Evolutionary conservation across 805 yeast species (phyloP), one percentile per base, ranked within the genome.

Genomic region (Candida patagonica): DNA sequence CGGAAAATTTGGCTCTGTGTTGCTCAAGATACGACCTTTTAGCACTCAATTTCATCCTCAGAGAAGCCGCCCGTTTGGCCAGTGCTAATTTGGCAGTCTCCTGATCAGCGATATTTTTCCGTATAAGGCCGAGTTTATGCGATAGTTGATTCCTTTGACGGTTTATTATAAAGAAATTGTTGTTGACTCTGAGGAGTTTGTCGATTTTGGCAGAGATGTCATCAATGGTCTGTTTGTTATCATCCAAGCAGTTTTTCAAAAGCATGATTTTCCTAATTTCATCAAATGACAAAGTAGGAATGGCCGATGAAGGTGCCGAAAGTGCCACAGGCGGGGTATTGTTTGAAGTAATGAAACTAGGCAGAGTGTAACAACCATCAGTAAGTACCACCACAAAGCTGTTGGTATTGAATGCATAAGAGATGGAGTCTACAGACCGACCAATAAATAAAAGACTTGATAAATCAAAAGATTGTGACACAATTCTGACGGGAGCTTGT

Each of bases 211-310:
- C 24, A 9, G 35, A 17, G 19, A 56, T 42, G 9, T 32, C 27
- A 5, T 17, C 23, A 1, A 48, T 47, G 2, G 60, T 49, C 26
- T 25, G 37, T 32, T 46, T 48, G 33, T 57, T 49, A 39, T 60
- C 63, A 17, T 44, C 48, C 1, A 54, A 44, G 23, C 59, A 53
- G 16, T 49, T 49, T 41, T 58, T 53, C 6, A 60, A 45, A 8
- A 55, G 51, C 43, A 53, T 46, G 6, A 60, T 37, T 23, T 54
- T 56, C 40, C 54, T 52, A 1, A 59, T 45, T 15, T 41, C 40
- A 22, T 60, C 53, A 43, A 45, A 59, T 4, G 51, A 44, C 10
- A 51, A 44, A n/a, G 41, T 45, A n/a, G 32, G n/a, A 7, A 22
- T 7, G 31, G 26, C 24, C 29, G 44, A 19, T 31, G 42, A 8